Percentiles rank a stretch among this genome's conserved stretches.
Evolutionary conservation across 2,329 filamentous ascomycete genomes (phyloP).

Genomic region (Colletotrichum salicis): DNA sequence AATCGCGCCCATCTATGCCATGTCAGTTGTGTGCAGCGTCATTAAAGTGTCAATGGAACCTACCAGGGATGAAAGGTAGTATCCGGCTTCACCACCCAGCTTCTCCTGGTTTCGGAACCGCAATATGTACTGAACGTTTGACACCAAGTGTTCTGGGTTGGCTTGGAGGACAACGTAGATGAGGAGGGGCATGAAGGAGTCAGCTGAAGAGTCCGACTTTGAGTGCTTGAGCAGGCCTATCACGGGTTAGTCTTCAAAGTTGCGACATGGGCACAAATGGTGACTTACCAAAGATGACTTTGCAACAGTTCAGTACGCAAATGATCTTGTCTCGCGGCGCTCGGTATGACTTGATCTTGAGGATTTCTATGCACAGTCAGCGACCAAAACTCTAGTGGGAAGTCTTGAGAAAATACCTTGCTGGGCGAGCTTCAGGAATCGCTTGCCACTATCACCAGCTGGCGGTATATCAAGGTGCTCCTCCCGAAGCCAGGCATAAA

Average conservation of each 20-base stretch:
- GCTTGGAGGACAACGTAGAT: constrained; percentile 96
- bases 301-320: constrained; percentile 97
- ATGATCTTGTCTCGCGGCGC: constrained; percentile 99
- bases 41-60: constrained; percentile 38
- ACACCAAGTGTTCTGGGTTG: constrained; percentile 94
- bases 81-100: constrained; percentile 95
- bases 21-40: constrained; percentile 2
- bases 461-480: constrained; percentile 92
- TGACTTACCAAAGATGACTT: constrained; percentile 90
- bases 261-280: not conserved
- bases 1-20: constrained; percentile 79
- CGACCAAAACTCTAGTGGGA: constrained; percentile 27
- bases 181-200: constrained; percentile 93
- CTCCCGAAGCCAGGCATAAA: constrained; percentile 94
- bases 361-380: constrained; percentile 71
- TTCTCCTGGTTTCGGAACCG: constrained; percentile 98
- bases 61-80: constrained; percentile 94
- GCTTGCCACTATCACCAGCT: constrained; percentile 84
- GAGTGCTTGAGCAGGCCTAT: constrained; percentile 87
- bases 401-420: constrained; percentile 67
- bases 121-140: constrained; percentile 97
- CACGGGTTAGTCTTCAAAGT: constrained; percentile 7
- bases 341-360: constrained; percentile 96
- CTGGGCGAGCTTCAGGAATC: constrained; percentile 89
- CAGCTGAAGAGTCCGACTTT: constrained; percentile 93